Evolutionary conservation across 2,329 filamentous ascomycete species (phyloP).

Genomic region (Biscogniauxia marginata): DNA sequence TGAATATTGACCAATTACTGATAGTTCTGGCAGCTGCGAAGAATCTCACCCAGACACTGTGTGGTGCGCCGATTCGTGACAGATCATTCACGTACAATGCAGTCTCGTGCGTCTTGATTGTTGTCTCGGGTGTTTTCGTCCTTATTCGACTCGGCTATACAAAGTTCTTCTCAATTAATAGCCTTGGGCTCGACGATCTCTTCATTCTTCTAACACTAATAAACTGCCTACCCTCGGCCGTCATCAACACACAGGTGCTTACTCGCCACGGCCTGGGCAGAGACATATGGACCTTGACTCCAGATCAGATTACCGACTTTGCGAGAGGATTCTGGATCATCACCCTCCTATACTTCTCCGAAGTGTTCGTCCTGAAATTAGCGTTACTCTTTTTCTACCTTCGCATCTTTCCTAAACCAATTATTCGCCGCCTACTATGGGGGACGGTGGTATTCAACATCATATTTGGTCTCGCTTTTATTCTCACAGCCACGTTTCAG

Average conservation of each 20-base stretch:
- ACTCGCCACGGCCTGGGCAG: constrained; percentile 23
- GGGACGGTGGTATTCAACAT: constrained; percentile 24
- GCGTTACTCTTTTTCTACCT: constrained; percentile 39
- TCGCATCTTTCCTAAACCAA: constrained; percentile 33
- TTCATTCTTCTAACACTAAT: constrained; percentile 15
- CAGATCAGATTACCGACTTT: constrained; percentile 25
- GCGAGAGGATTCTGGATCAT: constrained; percentile 25
- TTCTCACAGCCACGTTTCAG: constrained; percentile 29
- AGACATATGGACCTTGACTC: constrained; percentile 29
- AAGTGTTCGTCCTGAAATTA: constrained; percentile 35
- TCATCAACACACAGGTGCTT: constrained; percentile 16
- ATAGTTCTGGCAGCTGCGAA: constrained; percentile 10
- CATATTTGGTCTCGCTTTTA: constrained; percentile 23
- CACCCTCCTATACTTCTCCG: constrained; percentile 19
- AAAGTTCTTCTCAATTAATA: constrained; percentile 12
- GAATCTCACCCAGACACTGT: constrained; percentile 17
- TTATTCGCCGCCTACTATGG: constrained; percentile 14
- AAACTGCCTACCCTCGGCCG: constrained; percentile 13
- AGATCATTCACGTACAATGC: constrained; percentile 11
- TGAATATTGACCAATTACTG: background rate
- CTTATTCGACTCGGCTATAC: constrained; percentile 13
- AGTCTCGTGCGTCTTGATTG: constrained; percentile 10
- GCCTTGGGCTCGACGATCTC: constrained; percentile 17
- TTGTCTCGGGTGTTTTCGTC: constrained; percentile 9
- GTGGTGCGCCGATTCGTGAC: constrained; percentile 13